Evolutionary conservation across 805 yeast genomes (phyloP), one percentile per base, ranked within the genome.

Genomic region (Nakazawaea holstii): DNA sequence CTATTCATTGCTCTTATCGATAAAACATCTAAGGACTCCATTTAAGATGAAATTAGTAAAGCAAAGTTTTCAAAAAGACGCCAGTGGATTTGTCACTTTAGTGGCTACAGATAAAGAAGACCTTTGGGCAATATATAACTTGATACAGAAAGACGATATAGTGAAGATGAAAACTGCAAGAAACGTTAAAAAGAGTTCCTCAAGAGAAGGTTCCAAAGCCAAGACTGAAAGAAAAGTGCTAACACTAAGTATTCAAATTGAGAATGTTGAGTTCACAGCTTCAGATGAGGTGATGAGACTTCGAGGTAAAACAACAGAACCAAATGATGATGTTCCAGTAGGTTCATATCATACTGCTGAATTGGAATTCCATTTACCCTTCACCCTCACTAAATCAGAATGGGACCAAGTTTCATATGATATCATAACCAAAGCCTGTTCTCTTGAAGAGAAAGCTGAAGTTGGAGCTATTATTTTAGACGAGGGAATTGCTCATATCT

Each of bases 401-500:
- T 90, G 95, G 91, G 97, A 92, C 62, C 75, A 79, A 38, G 70
- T 82, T 44, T 78, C 86, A 11, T 73, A 80, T 50, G 82, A 79
- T 30, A 67, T 84, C 15, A 69, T 90, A 7, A 71, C 78, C 13
- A 82, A 85, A 42, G 79, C 96, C 2, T 80, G 89, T 42, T 79
- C 87, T 24, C 74, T 87, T 14, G 96, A 83, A 49, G 75, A 78
- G 35, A 83, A 82, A 59, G 95, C 97, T 0, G 98, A 92, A 57
- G 78, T 92, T 17, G 99, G 96, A 3, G 98, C 98, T 1, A 82
- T 94, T 24, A 95, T 91, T 0, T 65, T 94, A 57, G 90, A 92
- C 64, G 97, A 94, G 58, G 99, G 98, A 17, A 79, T 94, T 45
- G 97, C 97, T 2, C 96, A 92, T 64, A 69, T 92, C 20, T 92